Base-by-base conservation (phyloP, 495 filamentous ascomycete species). In the Talaromyces thailandensis region DNA sequence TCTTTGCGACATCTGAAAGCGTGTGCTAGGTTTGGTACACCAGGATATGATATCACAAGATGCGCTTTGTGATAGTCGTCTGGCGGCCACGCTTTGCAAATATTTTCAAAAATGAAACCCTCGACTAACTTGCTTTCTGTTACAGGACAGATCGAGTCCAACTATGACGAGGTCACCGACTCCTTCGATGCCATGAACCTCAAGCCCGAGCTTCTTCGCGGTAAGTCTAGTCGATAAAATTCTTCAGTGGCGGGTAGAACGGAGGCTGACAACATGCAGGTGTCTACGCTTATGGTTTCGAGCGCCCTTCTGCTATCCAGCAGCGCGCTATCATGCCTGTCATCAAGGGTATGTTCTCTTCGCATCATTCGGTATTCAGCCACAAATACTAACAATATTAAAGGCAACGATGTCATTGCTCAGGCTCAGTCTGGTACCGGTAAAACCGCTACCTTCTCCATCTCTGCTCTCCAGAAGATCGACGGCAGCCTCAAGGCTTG, bases 101-200 rank as follows among this genome's bases (percentile, higher is more conserved):
- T 40, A 12, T 48, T 35, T 50, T 50, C 23, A 3, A 2, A 55
- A 24, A 55, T 29, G 11, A 28, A 28, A 32, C 9, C 7, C 8
- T 50, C 26, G 8, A 48, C 40, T 50, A 61, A 61, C 43, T 29
- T 26, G 8, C 60, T 51, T 35, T 12, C 48, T 45, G 7, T 63
- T 60, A 72, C 79, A 96, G 95, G 90, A 74, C 90, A 93, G 81
- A 98, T 99, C 82, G 94, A 98, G 82, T 96, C 93, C 71, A 99
- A 98, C 90, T 99, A 99, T 81, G 94, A 99, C 86, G 95, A 99
- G 85, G 91, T 93, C 70, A 94, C 93, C 76, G 94, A 99, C 79
- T 96, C 92, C 62, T 98, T 98, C 78, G 94, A 98, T 79, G 84
- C 92, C 65, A 98, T 98, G 94, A 87, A 88, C 79, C 84, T 98